Evolutionary conservation across 306 rosid species (phyloP), one percentile per base, ranked within the genome.

Genomic region (Prunus padus): DNA sequence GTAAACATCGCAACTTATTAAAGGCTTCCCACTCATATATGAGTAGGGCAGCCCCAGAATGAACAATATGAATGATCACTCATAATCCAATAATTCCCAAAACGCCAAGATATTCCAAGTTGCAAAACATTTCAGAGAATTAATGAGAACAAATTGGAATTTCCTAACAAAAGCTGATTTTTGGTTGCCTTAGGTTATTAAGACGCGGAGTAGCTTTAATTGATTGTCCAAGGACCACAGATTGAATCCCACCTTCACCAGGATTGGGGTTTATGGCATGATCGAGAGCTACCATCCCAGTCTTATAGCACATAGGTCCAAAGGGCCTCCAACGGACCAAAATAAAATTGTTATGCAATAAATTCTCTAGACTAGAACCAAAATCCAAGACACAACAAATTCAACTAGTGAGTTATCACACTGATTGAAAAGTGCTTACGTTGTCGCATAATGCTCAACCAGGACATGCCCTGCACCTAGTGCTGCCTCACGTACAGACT

Each of bases 401-500:
- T 23, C 42, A 37, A 59, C 50, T 20, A 9, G n/a, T 50, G 37
- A 44, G 73, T 15, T 11, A 22, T 20, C 26, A 12, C 45, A 76
- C 4, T 28, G 18, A 16, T 33, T 19, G 14, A 55, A 75, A 42
- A 67, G 66, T 73, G 67, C 96, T 80, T 91, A 95, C 98, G 97
- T 85, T 86, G 87, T 81, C n/a, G 98, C 97, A 64, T 92, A 95
- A 85, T 95, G 98, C 88, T 95, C 97, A 18, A 92, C 98, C 77
- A 95, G 84, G 72, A 95, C 89, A 85, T 92, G 98, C 71, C 98
- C 97, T 79, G 98, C 98, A 74, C 98, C 98, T 20, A 95, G 82
- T 15, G 97, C 97, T 70, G 96, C 97, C n/a, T 95, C 98, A 56
- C 98, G 97, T 37, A 95, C 98, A 65, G 97, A 95, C 84, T 95